phyloP scores from a whole-genome alignment of 75 land plant genomes.

The Ceratopteris richardii region DNA sequence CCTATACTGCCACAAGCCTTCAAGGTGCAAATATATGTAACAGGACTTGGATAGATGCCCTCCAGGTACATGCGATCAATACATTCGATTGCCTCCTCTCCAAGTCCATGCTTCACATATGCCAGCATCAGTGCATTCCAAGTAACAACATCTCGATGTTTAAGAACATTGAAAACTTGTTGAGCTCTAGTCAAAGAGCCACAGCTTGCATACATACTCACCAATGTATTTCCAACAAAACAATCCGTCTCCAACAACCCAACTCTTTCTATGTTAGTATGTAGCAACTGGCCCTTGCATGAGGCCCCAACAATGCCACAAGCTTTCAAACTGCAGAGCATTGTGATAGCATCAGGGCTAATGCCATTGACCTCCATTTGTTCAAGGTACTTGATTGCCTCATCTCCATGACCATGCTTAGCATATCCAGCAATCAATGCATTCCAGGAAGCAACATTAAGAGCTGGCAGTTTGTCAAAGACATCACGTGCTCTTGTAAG shows the following conservation, averaged over 20 bases:
- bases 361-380: slow-evolving; percentile 41
- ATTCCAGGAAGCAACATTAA: slow-evolving; percentile 56
- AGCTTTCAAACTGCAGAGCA: slow-evolving; percentile 42
- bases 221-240: slow-evolving; percentile 44
- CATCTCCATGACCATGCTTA: slow-evolving; percentile 41
- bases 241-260: slow-evolving; percentile 30
- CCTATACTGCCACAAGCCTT: slow-evolving; percentile 14
- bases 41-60: slow-evolving; percentile 8
- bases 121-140: slow-evolving; percentile 36
- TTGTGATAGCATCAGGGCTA: slow-evolving; percentile 38
- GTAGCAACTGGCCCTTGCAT: slow-evolving; percentile 39
- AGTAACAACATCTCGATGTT: slow-evolving; percentile 18
- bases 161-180: neutral
- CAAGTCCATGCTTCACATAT: slow-evolving; percentile 13
- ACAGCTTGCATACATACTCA: slow-evolving; percentile 40
- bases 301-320: slow-evolving; percentile 40
- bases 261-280: slow-evolving; percentile 32
- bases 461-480: slow-evolving; percentile 28
- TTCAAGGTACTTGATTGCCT: slow-evolving; percentile 35
- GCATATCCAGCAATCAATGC: slow-evolving; percentile 45
- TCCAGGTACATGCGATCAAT: slow-evolving; percentile 5
- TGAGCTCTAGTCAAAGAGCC: slow-evolving; percentile 11
- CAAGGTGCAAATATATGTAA: slow-evolving; percentile 13
- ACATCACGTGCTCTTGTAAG: slow-evolving; percentile 28
- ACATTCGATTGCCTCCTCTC: slow-evolving; percentile 8